Base-by-base conservation (phyloP, 306 rosid species). In the Quercus mongolica region DNA sequence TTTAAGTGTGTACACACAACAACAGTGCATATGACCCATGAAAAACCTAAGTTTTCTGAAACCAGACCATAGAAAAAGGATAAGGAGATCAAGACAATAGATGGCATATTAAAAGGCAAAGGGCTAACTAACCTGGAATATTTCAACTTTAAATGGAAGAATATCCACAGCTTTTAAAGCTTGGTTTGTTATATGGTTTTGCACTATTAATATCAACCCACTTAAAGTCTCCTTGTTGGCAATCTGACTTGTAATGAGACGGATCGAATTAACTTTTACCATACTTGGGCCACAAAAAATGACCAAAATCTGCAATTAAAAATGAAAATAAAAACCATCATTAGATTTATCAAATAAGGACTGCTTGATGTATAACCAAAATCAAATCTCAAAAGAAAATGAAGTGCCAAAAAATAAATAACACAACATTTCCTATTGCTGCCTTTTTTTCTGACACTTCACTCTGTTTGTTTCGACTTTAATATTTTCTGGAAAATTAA, bases 51-150 rank as follows among this genome's bases (percentile, higher is more conserved):
- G 3, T 30, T 30, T 64, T 64, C 70, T 30, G 70, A 10, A 64
- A 64, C 70, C 70, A 67, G 2, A 19, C 26, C n/a, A 35, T 4
- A 18, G 52, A 19, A 4, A 67, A 65, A 19, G 72, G 23, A 67
- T 4, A 35, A 67, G 72, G 33, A 5, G 51, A 33, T 31, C 12
- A 21, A 9, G 52, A 19, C 51, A 8, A 1, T 0, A 1, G 52
- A 35, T 67, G 19, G 72, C 5, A n/a, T 67, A 38, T 52, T 11
- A 56, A 6, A 20, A 4, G 59, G 21, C 1, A n/a, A 7, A n/a
- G 8, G 67, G 20, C 76, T 84, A 76, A 85, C 88, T 73, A 82
- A 95, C 99, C 98, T 93, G 98, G 68, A 95, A 95, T 41, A 91
- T 86, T 81, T 95, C 99, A 72, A 90, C 97, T 80, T 92, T 93